phyloP scores from a whole-genome alignment of 306 rosid species.

The Sesbania bispinosa region DNA sequence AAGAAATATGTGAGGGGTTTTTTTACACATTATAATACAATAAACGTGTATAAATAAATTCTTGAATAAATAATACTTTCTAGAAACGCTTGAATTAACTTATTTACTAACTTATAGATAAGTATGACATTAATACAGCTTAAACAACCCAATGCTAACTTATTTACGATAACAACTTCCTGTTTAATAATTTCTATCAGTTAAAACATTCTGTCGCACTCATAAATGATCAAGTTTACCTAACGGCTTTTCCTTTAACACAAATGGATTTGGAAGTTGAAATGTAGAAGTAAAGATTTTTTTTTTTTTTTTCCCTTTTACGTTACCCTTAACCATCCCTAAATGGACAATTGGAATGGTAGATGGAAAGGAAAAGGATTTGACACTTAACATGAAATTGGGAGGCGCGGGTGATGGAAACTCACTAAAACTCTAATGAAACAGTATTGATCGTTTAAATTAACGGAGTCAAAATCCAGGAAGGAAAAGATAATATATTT shows the following conservation, averaged over 20 bases:
- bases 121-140: neutral
- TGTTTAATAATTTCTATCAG: neutral
- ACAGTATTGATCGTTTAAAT: no score
- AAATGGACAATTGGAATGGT: neutral
- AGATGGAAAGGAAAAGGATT: constrained; percentile 8
- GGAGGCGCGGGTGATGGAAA: no score
- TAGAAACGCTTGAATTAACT: no score
- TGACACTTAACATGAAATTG: neutral
- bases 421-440: no score
- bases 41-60: no score
- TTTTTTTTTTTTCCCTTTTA: neutral
- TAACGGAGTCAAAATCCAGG: no score
- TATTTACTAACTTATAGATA: neutral
- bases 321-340: constrained; percentile 24
- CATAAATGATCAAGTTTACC: neutral
- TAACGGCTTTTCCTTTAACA: neutral
- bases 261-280: constrained; percentile 10
- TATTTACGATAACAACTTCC: neutral
- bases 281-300: neutral
- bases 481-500: no score
- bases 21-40: no score
- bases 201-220: neutral
- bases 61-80: no score
- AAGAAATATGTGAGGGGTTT: no score
- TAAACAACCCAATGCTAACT: neutral